Base-by-base conservation (phyloP, 805 yeast genomes). In the Teunomyces kruisii region DNA sequence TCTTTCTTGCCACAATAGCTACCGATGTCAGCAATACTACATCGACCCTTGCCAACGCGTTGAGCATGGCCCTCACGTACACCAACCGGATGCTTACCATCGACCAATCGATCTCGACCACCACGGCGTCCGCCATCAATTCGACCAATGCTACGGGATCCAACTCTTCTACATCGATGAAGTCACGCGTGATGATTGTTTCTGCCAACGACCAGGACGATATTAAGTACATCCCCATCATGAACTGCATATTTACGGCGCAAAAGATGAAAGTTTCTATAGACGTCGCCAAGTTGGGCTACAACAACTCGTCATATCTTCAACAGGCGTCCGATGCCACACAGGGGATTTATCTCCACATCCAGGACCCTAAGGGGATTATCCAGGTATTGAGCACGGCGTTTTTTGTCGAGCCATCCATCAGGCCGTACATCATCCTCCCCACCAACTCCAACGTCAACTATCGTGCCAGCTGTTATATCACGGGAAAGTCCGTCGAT, bases 271-370 rank as follows among this genome's bases (percentile, higher is more conserved):
- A 83, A 55, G 80, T 91, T 13, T 86, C 97, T 2, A 82, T 94
- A 16, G 98, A 94, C 63, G 91, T 91, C 9, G 92, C 96, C 48
- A 90, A 91, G 57, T 69, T 94, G 24, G 85, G 85, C 0, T 53
- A 58, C 7, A 48, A 50, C 24, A 80, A 80, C 50, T 83, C 95
- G 1, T 86, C 95, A 2, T 92, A 90, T 60, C 68, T 94, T 48
- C 98, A 94, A 61, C 99, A 94, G 61, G 97, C 98, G 0, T 80
- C 96, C 0, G 99, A 94, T 67, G 89, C 96, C 7, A 92, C 99
- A 0, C 80, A 84, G 53, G 99, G 99, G 3, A 83, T 90, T 1
- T 94, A 92, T 59, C 71, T 92, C 46, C 75, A 72, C 45, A 76
- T 92, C 16, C 75, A 75, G 2, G 78, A 83, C 45, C 86, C 92